Conservation (phyloP, 345 rosid genomes). For the Garcia nutans region DNA sequence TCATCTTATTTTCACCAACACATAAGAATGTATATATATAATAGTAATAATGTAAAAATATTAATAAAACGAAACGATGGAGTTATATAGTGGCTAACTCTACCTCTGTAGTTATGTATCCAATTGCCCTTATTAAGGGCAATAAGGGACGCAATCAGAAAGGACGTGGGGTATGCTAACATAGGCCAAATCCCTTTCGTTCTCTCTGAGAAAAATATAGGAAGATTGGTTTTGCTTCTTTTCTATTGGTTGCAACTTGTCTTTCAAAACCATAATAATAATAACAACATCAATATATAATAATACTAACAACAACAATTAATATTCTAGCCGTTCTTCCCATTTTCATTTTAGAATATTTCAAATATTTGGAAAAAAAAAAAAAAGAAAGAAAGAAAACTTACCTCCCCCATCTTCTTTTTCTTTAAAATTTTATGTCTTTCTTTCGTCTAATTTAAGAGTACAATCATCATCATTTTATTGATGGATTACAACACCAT, state of each 20-base stretch:
- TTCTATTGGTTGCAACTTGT: constrained; percentile 41
- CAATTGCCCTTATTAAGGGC: not conserved
- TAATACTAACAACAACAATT: too few relatives aligned
- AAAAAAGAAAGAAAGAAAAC: too few relatives aligned
- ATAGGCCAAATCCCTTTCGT: constrained; percentile 5
- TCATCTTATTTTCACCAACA: constrained; percentile 3
- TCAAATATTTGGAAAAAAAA: too few relatives aligned
- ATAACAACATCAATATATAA: too few relatives aligned
- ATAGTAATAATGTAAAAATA: not conserved
- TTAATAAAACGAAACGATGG: not conserved
- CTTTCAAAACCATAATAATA: constrained; percentile 17
- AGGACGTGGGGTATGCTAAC: not conserved
- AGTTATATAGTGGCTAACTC: too few relatives aligned
- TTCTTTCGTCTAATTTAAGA: too few relatives aligned
- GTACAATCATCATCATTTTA: too few relatives aligned
- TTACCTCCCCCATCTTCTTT: too few relatives aligned
- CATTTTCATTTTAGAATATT: too few relatives aligned
- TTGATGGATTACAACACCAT: too few relatives aligned
- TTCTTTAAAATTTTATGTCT: too few relatives aligned
- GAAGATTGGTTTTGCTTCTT: constrained; percentile 21
- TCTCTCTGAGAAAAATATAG: not conserved
- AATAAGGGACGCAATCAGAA: not conserved
- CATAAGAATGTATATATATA: not conserved
- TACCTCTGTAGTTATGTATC: constrained; percentile 8
- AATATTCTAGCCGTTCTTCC: too few relatives aligned